A percentile compares a stretch with the other conserved stretches of the same genome.
phyloP scores from a whole-genome alignment of 495 filamentous ascomycete species.

The Usnea hakonensis region DNA sequence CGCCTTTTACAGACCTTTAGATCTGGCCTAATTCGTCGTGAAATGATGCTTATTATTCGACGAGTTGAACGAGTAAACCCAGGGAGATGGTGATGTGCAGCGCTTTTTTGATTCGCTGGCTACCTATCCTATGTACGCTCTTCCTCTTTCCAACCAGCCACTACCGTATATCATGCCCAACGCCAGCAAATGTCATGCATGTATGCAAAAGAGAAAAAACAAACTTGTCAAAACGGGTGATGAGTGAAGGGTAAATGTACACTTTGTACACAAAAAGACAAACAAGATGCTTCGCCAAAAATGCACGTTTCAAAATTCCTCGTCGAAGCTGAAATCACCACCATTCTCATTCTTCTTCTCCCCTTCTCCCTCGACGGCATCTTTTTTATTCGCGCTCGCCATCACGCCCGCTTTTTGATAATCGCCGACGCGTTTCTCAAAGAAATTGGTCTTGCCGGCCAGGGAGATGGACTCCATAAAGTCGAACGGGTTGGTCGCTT shows the following conservation, averaged over 20 bases:
- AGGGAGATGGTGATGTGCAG: background rate
- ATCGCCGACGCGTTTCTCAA: slow-evolving; percentile 98
- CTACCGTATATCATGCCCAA: background rate
- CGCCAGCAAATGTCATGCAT: background rate
- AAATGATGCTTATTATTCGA: background rate
- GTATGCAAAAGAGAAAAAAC: background rate
- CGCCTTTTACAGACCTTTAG: background rate
- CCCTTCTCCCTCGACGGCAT: slow-evolving; percentile 40
- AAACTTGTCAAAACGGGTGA: background rate
- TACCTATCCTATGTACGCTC: background rate
- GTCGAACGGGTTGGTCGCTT: slow-evolving; percentile 92
- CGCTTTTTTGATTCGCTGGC: background rate
- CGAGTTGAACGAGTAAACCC: background rate
- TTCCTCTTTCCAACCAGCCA: background rate
- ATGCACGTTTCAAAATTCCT: slow-evolving; percentile 69
- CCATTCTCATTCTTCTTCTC: slow-evolving; percentile 57
- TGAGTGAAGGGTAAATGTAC: background rate
- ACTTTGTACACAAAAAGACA: background rate
- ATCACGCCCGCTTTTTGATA: slow-evolving; percentile 99
- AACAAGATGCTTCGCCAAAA: background rate
- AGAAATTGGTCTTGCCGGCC: slow-evolving; percentile 99
- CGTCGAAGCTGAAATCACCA: slow-evolving; percentile 85
- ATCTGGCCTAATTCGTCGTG: background rate
- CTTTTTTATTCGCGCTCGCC: slow-evolving; percentile 78
- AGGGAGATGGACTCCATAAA: slow-evolving; percentile 99